A percentile compares a stretch with the other conserved stretches of the same genome.
Conservation (phyloP, 306 rosid genomes). For the Styphnolobium japonicum region DNA sequence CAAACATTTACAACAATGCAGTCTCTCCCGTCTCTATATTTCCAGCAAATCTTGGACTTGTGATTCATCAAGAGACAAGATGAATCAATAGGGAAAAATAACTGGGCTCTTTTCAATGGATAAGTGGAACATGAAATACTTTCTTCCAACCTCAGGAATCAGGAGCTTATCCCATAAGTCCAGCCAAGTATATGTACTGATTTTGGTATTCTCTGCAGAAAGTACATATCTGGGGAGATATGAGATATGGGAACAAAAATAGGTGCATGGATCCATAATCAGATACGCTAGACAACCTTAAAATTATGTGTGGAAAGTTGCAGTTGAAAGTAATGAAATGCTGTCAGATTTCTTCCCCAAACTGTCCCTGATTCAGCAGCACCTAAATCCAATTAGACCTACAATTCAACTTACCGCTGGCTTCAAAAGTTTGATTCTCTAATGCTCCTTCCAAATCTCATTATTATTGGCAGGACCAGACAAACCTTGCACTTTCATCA, state of each 20-base stretch:
- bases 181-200: not conserved
- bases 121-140: conserved; percentile 4
- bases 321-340: not conserved
- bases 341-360: conserved; percentile 7
- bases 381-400: not conserved
- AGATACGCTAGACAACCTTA: conserved; percentile 26
- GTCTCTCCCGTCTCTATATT: not conserved
- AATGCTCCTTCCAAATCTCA: not conserved
- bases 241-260: not conserved
- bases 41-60: conserved; percentile 16
- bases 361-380: not conserved
- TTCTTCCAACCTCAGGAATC: conserved; percentile 19
- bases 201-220: conserved; percentile 16
- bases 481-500: conserved; percentile 81
- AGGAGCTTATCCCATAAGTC: not conserved
- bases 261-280: conserved; percentile 17
- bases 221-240: not conserved
- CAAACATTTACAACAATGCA: conserved; percentile 26
- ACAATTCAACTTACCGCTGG: not conserved
- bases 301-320: conserved; percentile 13
- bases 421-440: conserved; percentile 16
- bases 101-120: conserved; percentile 17
- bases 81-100: conserved; percentile 7
- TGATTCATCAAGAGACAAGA: not conserved
- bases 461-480: conserved; percentile 29